phyloP scores from a whole-genome alignment of 129 eudicot genomes.

The Saussurea involucrata region DNA sequence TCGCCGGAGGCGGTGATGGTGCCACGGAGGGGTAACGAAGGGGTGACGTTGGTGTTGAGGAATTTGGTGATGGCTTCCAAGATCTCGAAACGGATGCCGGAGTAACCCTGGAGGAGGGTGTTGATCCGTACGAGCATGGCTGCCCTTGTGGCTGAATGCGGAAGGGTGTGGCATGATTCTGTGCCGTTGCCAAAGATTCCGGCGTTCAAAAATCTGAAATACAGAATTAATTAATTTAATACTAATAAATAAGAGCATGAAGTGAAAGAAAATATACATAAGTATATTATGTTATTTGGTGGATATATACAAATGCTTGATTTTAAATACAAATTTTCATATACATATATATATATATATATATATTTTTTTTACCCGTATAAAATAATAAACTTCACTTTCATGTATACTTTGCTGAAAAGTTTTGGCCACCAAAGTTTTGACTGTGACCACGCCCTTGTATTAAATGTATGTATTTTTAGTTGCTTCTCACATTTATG shows the following conservation, averaged over 20 bases:
- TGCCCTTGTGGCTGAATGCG: conserved; percentile 78
- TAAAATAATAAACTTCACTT: not conserved
- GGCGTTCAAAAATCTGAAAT: conserved; percentile 64
- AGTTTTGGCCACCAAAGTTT: conserved; percentile 4
- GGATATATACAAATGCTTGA: not conserved
- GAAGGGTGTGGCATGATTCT: conserved; percentile 60
- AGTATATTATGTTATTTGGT: not conserved
- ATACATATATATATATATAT: too few relatives aligned
- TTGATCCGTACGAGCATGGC: conserved; percentile 87
- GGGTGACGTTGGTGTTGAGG: conserved; percentile 78
- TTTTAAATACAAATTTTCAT: not conserved
- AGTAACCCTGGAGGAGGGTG: conserved; percentile 88
- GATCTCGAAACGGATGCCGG: conserved; percentile 83
- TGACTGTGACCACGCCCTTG: not conserved
- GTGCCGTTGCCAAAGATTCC: conserved; percentile 81
- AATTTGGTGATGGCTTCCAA: conserved; percentile 74
- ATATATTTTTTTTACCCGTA: not conserved
- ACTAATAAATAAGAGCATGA: too few relatives aligned
- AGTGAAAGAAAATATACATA: not conserved
- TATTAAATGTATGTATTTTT: not conserved
- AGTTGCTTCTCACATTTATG: not conserved
- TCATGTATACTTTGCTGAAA: not conserved
- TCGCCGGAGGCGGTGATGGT: conserved; percentile 87
- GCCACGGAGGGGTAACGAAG: conserved; percentile 79
- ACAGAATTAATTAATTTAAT: not conserved